Conservation (phyloP, 164 flowering plant genomes). For the Vitis cinerea region DNA sequence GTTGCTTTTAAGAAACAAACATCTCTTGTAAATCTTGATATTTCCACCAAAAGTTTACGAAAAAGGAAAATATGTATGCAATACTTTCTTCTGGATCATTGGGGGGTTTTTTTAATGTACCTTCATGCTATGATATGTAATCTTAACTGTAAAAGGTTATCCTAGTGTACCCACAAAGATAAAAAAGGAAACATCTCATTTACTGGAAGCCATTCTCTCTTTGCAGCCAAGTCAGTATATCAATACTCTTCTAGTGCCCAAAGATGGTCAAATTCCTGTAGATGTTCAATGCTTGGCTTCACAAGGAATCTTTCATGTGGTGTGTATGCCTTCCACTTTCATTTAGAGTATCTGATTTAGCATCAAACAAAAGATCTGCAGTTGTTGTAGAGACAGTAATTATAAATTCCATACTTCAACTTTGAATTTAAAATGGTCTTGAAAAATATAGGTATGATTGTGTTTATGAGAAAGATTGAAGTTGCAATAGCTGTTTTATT, state of each 20-base stretch:
- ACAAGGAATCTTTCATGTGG: slow-evolving; percentile 80
- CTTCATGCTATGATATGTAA: too few species aligned
- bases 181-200: slow-evolving; percentile 7
- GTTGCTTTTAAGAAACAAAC: too few species aligned
- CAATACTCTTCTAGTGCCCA: slow-evolving; percentile 83
- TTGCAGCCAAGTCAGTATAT: slow-evolving; percentile 78
- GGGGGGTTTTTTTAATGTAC: too few species aligned
- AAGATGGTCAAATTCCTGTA: slow-evolving; percentile 64
- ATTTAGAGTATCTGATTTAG: not conserved
- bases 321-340: slow-evolving; percentile 22
- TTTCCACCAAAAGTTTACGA: too few species aligned
- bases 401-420: not conserved
- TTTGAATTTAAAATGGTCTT: not conserved
- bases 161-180: not conserved
- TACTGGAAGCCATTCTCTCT: slow-evolving; percentile 3
- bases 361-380: not conserved
- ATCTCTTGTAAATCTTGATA: too few species aligned
- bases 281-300: slow-evolving; percentile 53
- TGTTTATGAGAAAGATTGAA: not conserved
- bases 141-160: too few species aligned
- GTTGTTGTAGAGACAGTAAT: not conserved
- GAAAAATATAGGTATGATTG: not conserved
- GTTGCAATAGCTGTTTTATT: not conserved
- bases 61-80: too few species aligned
- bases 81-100: too few species aligned